Percentiles rank a stretch among this genome's conserved stretches.
Evolutionary conservation across 208 protist species (phyloP).

Genomic region (Leishmania amazonensis): DNA sequence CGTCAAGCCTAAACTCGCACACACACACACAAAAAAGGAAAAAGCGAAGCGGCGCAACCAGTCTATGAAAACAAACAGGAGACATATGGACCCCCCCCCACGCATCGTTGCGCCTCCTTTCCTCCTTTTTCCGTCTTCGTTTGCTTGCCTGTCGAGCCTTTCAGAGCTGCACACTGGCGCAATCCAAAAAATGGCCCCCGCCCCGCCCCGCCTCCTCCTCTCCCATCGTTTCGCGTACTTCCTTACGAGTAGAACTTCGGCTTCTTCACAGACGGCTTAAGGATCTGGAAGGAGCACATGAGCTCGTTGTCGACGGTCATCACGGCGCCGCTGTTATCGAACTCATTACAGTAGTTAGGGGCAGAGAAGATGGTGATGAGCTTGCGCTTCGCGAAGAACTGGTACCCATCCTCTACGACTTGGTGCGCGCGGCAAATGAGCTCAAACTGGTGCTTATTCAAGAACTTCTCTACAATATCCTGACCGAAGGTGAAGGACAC

Average conservation of each 20-base stretch:
- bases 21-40: not conserved
- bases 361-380: constrained; percentile 99
- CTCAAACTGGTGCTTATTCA: constrained; percentile 96
- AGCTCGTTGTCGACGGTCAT: constrained; percentile 98
- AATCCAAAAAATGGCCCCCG: not conserved
- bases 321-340: constrained; percentile 99
- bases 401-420: constrained; percentile 96
- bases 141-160: not conserved
- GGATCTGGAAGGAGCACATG: constrained; percentile 99
- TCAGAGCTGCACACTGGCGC: not conserved
- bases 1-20: not conserved
- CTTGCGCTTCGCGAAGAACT: constrained; percentile 95
- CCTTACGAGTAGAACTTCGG: constrained; percentile 82
- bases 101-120: too few species aligned
- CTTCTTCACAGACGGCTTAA: constrained; percentile 92
- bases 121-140: not conserved
- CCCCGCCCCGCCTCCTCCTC: not conserved
- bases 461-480: constrained; percentile 95
- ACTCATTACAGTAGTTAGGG: constrained; percentile 99
- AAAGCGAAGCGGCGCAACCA: not conserved
- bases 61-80: not conserved
- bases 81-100: not conserved
- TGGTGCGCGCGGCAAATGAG: constrained; percentile 98
- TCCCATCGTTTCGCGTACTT: not conserved
- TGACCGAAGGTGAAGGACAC: constrained; percentile 93